These are phyloP conservation scores for Xylaria venustula DNA, from an alignment of 495 filamentous ascomycete genomes.

Conservation along the genomic window DNA sequence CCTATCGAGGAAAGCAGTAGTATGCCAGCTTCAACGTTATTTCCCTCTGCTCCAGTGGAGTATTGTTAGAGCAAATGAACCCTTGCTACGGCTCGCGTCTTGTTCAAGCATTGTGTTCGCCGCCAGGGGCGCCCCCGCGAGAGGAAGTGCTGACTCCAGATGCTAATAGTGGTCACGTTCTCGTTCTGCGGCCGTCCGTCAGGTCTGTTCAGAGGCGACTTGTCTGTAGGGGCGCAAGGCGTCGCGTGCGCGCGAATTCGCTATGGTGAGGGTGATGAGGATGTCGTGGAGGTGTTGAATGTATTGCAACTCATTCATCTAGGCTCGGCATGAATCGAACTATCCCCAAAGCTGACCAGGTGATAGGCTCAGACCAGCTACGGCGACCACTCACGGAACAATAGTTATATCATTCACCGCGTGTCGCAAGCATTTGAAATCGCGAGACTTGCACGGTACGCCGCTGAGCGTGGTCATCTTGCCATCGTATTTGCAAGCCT, in stretches of 20 bases:
- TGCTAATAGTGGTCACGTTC: conserved; percentile 46
- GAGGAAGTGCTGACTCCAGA: not conserved
- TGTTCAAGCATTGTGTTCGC: not conserved
- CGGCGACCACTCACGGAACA: conserved; percentile 60
- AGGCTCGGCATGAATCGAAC: not conserved
- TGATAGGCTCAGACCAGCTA: conserved; percentile 81
- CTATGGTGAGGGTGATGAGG: conserved; percentile 61
- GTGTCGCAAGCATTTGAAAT: conserved; percentile 98
- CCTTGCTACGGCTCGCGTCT: not conserved
- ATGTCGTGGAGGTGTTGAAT: conserved; percentile 90
- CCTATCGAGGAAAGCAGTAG: conserved; percentile 82
- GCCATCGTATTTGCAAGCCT: conserved; percentile 89
- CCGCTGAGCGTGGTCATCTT: conserved; percentile 79
- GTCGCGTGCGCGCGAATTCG: conserved; percentile 82
- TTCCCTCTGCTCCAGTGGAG: too few relatives aligned
- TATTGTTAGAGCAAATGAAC: too few relatives aligned
- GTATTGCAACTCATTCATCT: conserved; percentile 24
- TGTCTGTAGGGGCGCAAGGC: conserved; percentile 86
- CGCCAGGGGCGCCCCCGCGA: not conserved
- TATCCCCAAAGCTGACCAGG: conserved; percentile 5
- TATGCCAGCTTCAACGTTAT: not conserved
- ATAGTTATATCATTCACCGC: conserved; percentile 87
- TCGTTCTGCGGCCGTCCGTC: conserved; percentile 92
- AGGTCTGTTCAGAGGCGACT: conserved; percentile 91
- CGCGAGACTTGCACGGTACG: conserved; percentile 81